Base-by-base conservation (phyloP, 441 rosid genomes). In the Pelargonium australe region DNA sequence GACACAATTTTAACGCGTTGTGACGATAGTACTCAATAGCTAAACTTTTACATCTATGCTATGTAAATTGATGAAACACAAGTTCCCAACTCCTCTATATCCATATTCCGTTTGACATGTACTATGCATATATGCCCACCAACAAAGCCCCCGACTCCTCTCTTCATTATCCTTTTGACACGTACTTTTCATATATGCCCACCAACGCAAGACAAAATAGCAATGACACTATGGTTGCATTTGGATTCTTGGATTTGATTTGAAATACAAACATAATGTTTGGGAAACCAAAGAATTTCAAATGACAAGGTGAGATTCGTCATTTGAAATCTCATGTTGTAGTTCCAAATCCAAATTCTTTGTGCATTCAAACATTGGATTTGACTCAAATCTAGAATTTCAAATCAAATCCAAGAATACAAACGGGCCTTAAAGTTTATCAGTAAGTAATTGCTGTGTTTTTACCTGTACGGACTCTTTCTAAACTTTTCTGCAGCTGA, bases 401-500 rank as follows among this genome's bases (percentile, higher is more conserved):
- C 37, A 31, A 31, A 31, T 31, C 28, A 25, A 31, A 31, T 31
- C 37, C 4, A 31, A 31, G 37, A 31, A 31, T 31, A 3, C 37
- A 3, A 31, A 31, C 37, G 5, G 5, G 8, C 1, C 3, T 10
- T 10, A 5, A 55, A 55, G 4, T 17, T 6, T 28, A 34, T 8
- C 0, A 64, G 49, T 63, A 23, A 25, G 17, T 31, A 70, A 63
- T 16, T 68, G 28, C 44, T 14, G 40, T 70, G 13, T n/a, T 65
- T 80, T 72, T 82, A 85, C 99, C 99, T 91, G 85, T 90, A 95
- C 65, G 98, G 99, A 72, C 85, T 88, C 75, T 80, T 85, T 80
- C 86, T 95, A 68, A 87, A 92, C 83, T 89, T 92, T 78, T 95
- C 97, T 10, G 98, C 96, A 75, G 84, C 97, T 16, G 91, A 80